Conservation (phyloP, 2,329 filamentous ascomycete genomes). For the Colletotrichum cordylinicola region DNA sequence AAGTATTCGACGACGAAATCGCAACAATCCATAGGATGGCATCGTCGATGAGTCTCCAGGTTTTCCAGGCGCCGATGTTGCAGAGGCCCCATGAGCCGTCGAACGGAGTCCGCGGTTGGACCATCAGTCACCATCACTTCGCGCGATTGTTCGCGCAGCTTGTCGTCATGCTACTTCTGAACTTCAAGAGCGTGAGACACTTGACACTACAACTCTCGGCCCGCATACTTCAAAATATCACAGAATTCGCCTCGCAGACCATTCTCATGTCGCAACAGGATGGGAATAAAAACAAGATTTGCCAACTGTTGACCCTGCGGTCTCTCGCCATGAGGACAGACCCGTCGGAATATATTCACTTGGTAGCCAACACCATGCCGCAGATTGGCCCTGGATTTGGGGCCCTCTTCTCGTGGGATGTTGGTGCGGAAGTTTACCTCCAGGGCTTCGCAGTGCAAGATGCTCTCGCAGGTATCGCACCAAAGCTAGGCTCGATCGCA, state of each 20-base stretch:
- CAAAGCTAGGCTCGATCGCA: not conserved
- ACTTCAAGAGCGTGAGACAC: not conserved
- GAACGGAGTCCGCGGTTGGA: not conserved
- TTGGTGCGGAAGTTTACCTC: not conserved
- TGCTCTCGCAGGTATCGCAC: not conserved
- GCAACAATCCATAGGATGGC: not conserved
- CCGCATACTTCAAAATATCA: not conserved
- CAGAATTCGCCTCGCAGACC: not conserved
- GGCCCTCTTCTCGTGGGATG: not conserved
- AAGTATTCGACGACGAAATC: not conserved
- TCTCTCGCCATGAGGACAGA: not conserved
- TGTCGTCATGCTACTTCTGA: not conserved
- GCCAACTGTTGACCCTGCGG: not conserved
- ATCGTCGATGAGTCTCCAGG: not conserved
- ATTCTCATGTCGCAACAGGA: not conserved
- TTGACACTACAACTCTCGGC: not conserved
- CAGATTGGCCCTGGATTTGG: not conserved
- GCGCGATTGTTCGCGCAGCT: not conserved
- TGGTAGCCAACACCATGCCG: not conserved
- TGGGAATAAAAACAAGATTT: not conserved
- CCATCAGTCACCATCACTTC: not conserved
- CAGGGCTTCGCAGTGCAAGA: not conserved
- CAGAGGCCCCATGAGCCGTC: not conserved
- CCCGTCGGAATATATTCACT: rapidly evolving
- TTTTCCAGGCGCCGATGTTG: not conserved